Evolutionary conservation across 1,284 basidiomycete genomes (phyloP).

Genomic region (Apiotrichum porosum): DNA sequence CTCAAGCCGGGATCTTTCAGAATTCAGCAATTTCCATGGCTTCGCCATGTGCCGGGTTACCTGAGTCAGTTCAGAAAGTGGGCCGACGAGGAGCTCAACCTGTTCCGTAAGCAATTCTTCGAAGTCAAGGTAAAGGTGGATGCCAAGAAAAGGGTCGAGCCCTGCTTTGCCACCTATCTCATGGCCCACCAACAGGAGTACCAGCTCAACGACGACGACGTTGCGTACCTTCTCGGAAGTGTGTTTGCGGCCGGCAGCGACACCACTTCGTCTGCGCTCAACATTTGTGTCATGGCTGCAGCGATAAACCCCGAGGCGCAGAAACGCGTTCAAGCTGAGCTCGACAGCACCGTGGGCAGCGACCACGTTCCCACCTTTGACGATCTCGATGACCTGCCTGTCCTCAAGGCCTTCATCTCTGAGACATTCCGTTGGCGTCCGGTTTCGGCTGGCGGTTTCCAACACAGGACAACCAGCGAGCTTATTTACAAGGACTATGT

Average conservation of each 20-base stretch:
- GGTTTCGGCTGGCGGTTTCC: conserved; percentile 8
- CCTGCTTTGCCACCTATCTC: conserved; percentile 9
- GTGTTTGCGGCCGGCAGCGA: conserved; percentile 14
- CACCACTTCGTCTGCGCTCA: conserved; percentile 57
- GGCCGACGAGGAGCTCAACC: conserved; percentile 56
- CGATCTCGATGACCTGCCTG: conserved; percentile 3
- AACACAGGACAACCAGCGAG: conserved; percentile 2
- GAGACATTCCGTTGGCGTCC: conserved; percentile 11
- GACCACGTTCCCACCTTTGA: conserved; percentile 1
- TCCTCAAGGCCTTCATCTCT: conserved; percentile 7
- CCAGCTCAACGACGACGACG: conserved; percentile 11
- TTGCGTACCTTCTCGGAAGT: conserved; percentile 17
- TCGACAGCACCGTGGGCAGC: conserved; percentile 52
- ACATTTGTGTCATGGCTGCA: conserved; percentile 59
- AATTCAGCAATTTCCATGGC: conserved; percentile 59
- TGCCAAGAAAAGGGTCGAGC: background rate
- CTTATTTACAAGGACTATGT: conserved; percentile 6
- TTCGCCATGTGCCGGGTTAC: conserved; percentile 59
- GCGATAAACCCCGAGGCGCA: conserved; percentile 59
- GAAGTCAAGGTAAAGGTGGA: conserved; percentile 54
- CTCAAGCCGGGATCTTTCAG: conserved; percentile 58
- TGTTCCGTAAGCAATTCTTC: conserved; percentile 56
- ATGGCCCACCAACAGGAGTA: background rate
- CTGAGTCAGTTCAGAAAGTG: conserved; percentile 54
- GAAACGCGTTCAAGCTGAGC: conserved; percentile 56